Base-by-base conservation (phyloP, 1,139 yeast species). In the Taphrina flavorubra region DNA sequence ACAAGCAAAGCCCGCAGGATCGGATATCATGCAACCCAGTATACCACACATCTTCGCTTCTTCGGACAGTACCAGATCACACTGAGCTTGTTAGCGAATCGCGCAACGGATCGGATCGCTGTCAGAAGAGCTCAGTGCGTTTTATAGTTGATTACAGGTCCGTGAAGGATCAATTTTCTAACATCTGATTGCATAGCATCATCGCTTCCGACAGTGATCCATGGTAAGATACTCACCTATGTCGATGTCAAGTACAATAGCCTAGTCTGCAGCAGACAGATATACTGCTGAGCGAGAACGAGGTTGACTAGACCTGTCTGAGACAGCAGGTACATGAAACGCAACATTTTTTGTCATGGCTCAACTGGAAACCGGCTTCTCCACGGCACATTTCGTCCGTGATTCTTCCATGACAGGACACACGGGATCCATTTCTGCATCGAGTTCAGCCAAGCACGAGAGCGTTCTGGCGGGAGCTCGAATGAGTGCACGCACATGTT, bases 21-120 rank as follows among this genome's bases (percentile, higher is more conserved):
- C 90, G 14, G 97, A 91, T 72, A 91, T 82, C 61, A 91, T 89
- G 69, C 92, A 83, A 72, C 97, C 99, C 75, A 92, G 81, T 72
- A 94, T 88, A 75, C 99, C 99, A 86, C 99, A 94, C 99, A 91
- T 91, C 58, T 31, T 65, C 34, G n/a, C 51, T 25, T 20, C n/a
- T 31, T 39, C 20, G 39, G 6, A 14, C 31, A 25, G 31, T 25
- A 25, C 31, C 2, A 25, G 31, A 25, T 4, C 31, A 25, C 31
- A 25, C 31, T 25, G 31, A 25, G 0, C 4, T 2, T 25, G 4
- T 25, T 25, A 25, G 31, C 4, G 31, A 25, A 25, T 4, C 31
- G 31, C 31, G 4, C 31, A 25, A n/a, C n/a, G 31, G 4, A 25
- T 25, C 13, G 36, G 13, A 8, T 25, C 14, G 53, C 53, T 25